Percentiles rank a stretch among this genome's conserved stretches.
Conservation (phyloP, 2,329 filamentous ascomycete species). For the Claviceps sorghi region DNA sequence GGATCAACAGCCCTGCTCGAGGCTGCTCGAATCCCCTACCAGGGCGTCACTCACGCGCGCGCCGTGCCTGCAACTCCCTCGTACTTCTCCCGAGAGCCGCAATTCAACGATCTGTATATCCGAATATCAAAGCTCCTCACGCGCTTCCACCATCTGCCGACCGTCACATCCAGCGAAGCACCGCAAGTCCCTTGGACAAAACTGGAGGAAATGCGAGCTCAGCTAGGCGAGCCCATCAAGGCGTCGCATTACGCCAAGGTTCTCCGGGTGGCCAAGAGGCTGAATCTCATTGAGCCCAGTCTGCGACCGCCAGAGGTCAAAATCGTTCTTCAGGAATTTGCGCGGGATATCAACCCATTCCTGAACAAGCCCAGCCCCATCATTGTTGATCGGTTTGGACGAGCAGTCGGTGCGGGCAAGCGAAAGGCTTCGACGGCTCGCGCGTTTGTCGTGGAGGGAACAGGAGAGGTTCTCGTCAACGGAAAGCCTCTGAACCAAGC, state of each 20-base stretch:
- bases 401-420: slow-evolving; percentile 66
- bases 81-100: slow-evolving; percentile 82
- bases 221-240: slow-evolving; percentile 57
- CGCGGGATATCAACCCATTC: slow-evolving; percentile 58
- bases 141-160: slow-evolving; percentile 60
- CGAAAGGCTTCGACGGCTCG: slow-evolving; percentile 78
- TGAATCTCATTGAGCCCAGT: slow-evolving; percentile 74
- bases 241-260: slow-evolving; percentile 67
- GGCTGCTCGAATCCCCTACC: slow-evolving; percentile 16
- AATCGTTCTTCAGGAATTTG: slow-evolving; percentile 52
- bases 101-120: slow-evolving; percentile 76
- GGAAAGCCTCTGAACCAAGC: slow-evolving; percentile 68
- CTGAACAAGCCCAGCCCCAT: slow-evolving; percentile 47
- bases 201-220: slow-evolving; percentile 57
- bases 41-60: slow-evolving; percentile 41
- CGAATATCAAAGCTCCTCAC: slow-evolving; percentile 56
- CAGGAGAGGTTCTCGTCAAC: slow-evolving; percentile 80
- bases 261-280: slow-evolving; percentile 56
- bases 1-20: slow-evolving; percentile 10
- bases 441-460: slow-evolving; percentile 82
- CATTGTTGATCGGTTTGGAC: slow-evolving; percentile 60
- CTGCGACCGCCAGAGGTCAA: slow-evolving; percentile 58
- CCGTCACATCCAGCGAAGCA: slow-evolving; percentile 47
- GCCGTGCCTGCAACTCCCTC: slow-evolving; percentile 73
- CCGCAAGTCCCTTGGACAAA: slow-evolving; percentile 70